Evolutionary conservation across 2,329 filamentous ascomycete genomes (phyloP).

Genomic region (Corniculantispora saksenae): DNA sequence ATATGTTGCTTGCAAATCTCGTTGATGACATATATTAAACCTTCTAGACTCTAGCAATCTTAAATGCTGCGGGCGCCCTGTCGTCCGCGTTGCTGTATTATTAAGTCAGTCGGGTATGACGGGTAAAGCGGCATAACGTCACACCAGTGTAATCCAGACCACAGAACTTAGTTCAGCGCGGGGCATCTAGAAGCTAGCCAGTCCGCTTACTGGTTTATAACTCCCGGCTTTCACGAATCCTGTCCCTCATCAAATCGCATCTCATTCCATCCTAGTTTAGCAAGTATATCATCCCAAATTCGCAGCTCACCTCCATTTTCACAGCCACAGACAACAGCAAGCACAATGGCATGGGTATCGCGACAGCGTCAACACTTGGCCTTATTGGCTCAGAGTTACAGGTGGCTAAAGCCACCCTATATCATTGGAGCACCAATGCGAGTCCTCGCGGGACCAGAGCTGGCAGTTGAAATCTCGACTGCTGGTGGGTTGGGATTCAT

Average conservation of each 20-base stretch:
- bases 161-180: not conserved
- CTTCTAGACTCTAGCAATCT: too few species aligned
- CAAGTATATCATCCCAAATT: too few species aligned
- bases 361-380: slow-evolving; percentile 3
- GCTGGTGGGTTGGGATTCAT: slow-evolving; percentile 67
- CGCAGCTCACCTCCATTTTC: too few species aligned
- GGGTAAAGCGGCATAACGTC: not conserved
- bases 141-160: not conserved
- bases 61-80: too few species aligned
- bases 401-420: slow-evolving; percentile 44
- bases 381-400: slow-evolving; percentile 23
- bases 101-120: not conserved
- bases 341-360: not conserved
- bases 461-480: slow-evolving; percentile 66
- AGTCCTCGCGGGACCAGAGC: slow-evolving; percentile 54
- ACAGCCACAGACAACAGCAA: too few species aligned
- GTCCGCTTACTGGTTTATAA: too few species aligned
- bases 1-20: too few species aligned
- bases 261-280: too few species aligned
- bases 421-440: slow-evolving; percentile 70
- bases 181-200: not conserved
- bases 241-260: not conserved
- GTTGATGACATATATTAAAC: too few species aligned
- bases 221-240: not conserved
- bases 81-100: too few species aligned